A percentile compares a stretch with the other conserved stretches of the same genome.
These are phyloP conservation scores for Lonicera japonica DNA, from an alignment of 129 eudicot species.

Conservation along the genomic window DNA sequence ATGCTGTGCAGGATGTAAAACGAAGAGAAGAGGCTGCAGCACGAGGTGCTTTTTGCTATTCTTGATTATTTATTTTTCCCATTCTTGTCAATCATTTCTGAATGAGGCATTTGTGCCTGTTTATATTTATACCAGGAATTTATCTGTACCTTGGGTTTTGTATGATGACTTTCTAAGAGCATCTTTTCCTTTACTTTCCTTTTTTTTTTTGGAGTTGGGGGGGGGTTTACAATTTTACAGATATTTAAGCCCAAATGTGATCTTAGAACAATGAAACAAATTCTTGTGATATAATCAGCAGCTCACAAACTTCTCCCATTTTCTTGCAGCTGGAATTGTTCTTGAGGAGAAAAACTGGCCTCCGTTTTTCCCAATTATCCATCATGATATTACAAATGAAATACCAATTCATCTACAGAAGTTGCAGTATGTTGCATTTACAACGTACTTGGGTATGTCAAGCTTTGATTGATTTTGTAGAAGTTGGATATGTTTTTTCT, in stretches of 20 bases:
- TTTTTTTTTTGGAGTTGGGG: too few species aligned
- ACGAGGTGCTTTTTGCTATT: constrained; percentile 33
- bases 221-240: not conserved
- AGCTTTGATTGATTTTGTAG: not conserved
- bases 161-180: not conserved
- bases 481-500: not conserved
- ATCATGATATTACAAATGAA: constrained; percentile 91
- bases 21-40: constrained; percentile 63
- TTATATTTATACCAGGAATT: not conserved
- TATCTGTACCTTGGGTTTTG: too few species aligned
- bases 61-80: not conserved
- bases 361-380: constrained; percentile 91
- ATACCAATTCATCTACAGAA: constrained; percentile 93
- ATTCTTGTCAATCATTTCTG: not conserved
- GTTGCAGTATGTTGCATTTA: constrained; percentile 84
- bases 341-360: constrained; percentile 99
- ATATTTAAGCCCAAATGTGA: not conserved
- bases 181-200: too few species aligned
- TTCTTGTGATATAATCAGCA: not conserved
- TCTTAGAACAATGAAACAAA: not conserved
- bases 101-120: not conserved
- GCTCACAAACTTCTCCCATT: constrained; percentile 10
- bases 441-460: constrained; percentile 76
- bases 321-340: constrained; percentile 89
- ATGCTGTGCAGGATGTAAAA: constrained; percentile 2